phyloP scores from a whole-genome alignment of 1,284 basidiomycete species.

The Cutaneotrichosporon sp. region DNA sequence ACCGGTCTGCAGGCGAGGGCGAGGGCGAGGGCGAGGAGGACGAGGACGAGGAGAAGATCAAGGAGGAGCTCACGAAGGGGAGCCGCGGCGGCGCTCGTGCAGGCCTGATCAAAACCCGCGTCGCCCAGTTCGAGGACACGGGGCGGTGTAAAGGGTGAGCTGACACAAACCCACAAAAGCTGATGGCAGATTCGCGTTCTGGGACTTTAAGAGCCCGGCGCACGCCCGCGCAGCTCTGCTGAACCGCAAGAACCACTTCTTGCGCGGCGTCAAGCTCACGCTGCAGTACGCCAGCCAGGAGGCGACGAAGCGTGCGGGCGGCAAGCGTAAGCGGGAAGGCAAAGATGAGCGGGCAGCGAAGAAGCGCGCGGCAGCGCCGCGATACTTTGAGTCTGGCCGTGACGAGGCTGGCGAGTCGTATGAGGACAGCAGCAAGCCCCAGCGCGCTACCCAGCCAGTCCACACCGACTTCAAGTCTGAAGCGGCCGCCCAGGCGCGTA shows the following conservation, averaged over 20 bases:
- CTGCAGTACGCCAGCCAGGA: constrained; percentile 43
- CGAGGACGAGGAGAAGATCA: constrained; percentile 34
- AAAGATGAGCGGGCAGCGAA: constrained; percentile 9
- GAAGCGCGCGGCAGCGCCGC: background rate
- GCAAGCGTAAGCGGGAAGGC: background rate
- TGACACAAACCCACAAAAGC: background rate
- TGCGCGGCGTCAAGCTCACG: constrained; percentile 61
- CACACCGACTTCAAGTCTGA: constrained; percentile 12
- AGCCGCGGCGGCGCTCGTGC: constrained; percentile 48
- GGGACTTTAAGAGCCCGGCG: constrained; percentile 77
- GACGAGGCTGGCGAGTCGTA: constrained; percentile 9
- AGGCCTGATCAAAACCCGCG: constrained; percentile 81
- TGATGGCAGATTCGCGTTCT: constrained; percentile 74
- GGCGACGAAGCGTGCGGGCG: constrained; percentile 35
- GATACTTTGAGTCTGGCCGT: constrained; percentile 14
- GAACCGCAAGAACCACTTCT: constrained; percentile 74
- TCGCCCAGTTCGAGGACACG: constrained; percentile 93
- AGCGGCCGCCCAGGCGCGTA: constrained; percentile 10
- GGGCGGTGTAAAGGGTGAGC: constrained; percentile 89
- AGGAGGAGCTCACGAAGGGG: constrained; percentile 23
- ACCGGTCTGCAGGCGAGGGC: constrained; percentile 13
- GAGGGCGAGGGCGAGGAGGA: constrained; percentile 22
- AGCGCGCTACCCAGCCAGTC: background rate
- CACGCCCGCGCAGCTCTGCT: constrained; percentile 76
- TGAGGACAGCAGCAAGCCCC: background rate